Evolutionary conservation across 2,329 filamentous ascomycete species (phyloP), one percentile per base, ranked within the genome.

Genomic region (Colletotrichum endophyticum): DNA sequence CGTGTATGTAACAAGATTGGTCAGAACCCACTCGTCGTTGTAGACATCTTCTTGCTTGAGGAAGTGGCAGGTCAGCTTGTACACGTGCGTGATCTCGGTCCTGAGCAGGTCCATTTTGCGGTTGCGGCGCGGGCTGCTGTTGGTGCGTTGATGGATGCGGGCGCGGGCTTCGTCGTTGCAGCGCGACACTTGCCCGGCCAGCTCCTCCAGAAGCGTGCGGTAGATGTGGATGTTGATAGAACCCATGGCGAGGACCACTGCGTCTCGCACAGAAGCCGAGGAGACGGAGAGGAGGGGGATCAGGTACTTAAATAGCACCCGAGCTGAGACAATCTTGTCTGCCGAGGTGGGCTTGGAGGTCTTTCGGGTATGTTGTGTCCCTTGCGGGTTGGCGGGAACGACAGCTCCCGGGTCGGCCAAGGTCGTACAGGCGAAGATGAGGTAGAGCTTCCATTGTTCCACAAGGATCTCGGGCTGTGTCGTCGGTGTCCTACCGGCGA

Each of bases 371-470:
- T 99, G 96, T 78, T 98, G 94, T 49, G 90, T 89, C 77, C 90
- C 90, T 80, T 89, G 89, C 8, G 87, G 85, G 3, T 88, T 87
- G 15, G 89, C 87, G 34, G 93, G 88, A 72, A 92, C 91, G 27
- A 89, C 89, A 72, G 88, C 92, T 12, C 95, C 95, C 12, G 95
- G 91, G 79, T 97, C 97, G 49, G 95, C 96, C 73, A 99, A 89
- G 0, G 97, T 99, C 12, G 96, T 98, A 85, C 98, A 99, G 12
- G 96, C 97, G 86, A 99, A 98, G 72, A 98, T 96, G 30, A 99
- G 89, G 83, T 99, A 99, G 3, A 99, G 88, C 85, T 98, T 99
- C 96, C 96, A 99, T 83, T 99, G 97, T 84, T 99, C 98, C 75
- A 99, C 92, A 73, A 98, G 89, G 27, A 98, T 92, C 80, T 98